These are phyloP conservation scores for Claviceps humidiphila DNA, from an alignment of 2,329 filamentous ascomycete genomes.

Conservation along the genomic window DNA sequence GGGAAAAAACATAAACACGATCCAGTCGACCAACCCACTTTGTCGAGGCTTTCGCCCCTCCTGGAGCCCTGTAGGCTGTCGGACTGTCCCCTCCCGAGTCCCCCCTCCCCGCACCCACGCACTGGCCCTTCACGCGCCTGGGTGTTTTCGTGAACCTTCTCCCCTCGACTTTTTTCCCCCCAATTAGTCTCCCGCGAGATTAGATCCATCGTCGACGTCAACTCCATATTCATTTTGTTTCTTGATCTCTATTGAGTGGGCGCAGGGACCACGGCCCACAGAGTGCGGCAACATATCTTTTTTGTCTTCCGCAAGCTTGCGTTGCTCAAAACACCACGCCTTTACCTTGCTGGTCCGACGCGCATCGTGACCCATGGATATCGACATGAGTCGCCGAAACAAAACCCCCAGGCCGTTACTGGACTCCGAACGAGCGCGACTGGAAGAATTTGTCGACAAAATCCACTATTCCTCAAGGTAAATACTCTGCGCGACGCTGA, in stretches of 20 bases:
- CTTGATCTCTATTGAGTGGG: neutral
- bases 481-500: neutral
- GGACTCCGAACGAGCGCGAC: slow-evolving; percentile 65
- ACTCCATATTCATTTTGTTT: neutral
- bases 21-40: slow-evolving; percentile 5
- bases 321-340: slow-evolving; percentile 1
- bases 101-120: slow-evolving; percentile 6
- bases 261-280: neutral
- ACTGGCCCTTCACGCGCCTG: slow-evolving; percentile 7
- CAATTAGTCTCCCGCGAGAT: neutral
- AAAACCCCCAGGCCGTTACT: slow-evolving; percentile 67
- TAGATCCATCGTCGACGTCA: neutral
- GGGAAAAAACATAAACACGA: slow-evolving; percentile 2
- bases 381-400: slow-evolving; percentile 79
- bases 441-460: slow-evolving; percentile 83
- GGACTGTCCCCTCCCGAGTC: neutral
- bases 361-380: slow-evolving; percentile 27
- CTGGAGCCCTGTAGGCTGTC: too few species aligned
- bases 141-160: slow-evolving; percentile 2
- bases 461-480: slow-evolving; percentile 95
- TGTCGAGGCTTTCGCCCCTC: slow-evolving; percentile 4
- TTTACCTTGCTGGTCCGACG: slow-evolving; percentile 4
- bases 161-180: neutral
- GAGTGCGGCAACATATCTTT: slow-evolving; percentile 1
- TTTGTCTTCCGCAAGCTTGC: neutral